Evolutionary conservation across 2,329 filamentous ascomycete genomes (phyloP), one percentile per base, ranked within the genome.

Genomic region (Rachicladosporium sp.): DNA sequence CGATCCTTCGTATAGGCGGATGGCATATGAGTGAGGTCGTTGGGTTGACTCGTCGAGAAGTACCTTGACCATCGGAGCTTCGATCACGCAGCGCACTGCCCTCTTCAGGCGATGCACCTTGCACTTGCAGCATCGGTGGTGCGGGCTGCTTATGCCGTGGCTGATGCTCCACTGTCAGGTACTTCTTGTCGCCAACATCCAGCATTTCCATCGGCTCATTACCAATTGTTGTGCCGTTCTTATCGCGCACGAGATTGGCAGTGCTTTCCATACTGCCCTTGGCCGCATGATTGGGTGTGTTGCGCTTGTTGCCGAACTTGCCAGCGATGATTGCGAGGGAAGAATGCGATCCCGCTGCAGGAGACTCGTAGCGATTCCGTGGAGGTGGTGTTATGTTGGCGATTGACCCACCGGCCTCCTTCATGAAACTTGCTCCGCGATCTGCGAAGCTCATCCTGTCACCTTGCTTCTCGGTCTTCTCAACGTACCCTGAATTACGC

Each of bases 261-360:
- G 75, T 74, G 43, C 70, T 73, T 21, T 74, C 71, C 44, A 71
- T 70, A 60, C 77, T 82, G 13, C 61, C 63, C 49, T 73, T 72
- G 23, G 52, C 49, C 21, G 46, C 45, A 38, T 56, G 40, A 19
- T 59, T 58, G 46, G 70, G 66, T 43, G 68, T 68, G 47, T 69
- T 58, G 35, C 65, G 56, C 54, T 67, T 71, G 42, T 68, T 65
- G 45, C 64, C 62, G 39, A 73, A 62, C 43, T 75, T 76, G 34
- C 80, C 80, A 37, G 61, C 57, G 10, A 70, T 65, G 50, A 70
- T 69, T 8, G 66, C 66, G 12, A 69, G 52, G 3, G 68, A 70
- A 34, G 48, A 58, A 43, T 54, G 53, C 13, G 53, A 53, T 31
- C 45, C 47, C 23, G 41, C 31, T 12, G 38, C 39, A 23, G 33